Percentiles rank a stretch among this genome's conserved stretches.
phyloP scores from a whole-genome alignment of 345 rosid genomes.

The Populus nigra region DNA sequence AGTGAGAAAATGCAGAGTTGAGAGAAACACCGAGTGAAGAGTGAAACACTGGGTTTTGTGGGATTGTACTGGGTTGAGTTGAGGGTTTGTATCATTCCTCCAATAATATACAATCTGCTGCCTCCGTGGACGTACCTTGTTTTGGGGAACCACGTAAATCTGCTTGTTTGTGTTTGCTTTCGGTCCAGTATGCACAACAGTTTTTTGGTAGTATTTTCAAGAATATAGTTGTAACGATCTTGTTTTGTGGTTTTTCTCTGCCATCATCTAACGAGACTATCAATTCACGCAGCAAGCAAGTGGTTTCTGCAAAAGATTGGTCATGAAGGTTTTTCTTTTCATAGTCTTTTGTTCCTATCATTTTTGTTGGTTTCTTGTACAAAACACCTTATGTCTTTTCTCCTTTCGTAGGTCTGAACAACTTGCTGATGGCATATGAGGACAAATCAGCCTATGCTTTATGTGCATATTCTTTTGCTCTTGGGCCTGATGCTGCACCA shows the following conservation, averaged over 20 bases:
- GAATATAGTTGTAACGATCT: background rate
- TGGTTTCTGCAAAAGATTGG: slow-evolving; percentile 95
- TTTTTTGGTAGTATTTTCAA: background rate
- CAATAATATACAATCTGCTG: no score
- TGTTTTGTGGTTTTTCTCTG: background rate
- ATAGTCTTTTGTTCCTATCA: background rate
- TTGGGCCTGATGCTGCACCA: slow-evolving; percentile 73
- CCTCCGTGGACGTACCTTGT: no score
- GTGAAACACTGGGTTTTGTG: no score
- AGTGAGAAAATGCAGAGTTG: no score
- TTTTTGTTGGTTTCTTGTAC: slow-evolving; percentile 18
- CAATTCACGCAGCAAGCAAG: slow-evolving; percentile 76
- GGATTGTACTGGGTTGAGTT: no score
- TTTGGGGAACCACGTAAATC: no score
- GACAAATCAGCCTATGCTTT: slow-evolving; percentile 93
- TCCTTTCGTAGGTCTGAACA: slow-evolving; percentile 65
- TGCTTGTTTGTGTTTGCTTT: no score
- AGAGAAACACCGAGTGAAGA: no score
- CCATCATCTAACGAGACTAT: slow-evolving; percentile 21
- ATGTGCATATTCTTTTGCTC: slow-evolving; percentile 79
- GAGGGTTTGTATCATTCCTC: no score
- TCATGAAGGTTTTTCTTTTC: slow-evolving; percentile 65
- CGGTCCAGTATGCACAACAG: no score
- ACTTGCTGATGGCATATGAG: slow-evolving; percentile 81
- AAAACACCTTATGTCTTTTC: slow-evolving; percentile 71